These are phyloP conservation scores for Volvox africanus DNA, from an alignment of 139 green algal species.

Conservation along the genomic window DNA sequence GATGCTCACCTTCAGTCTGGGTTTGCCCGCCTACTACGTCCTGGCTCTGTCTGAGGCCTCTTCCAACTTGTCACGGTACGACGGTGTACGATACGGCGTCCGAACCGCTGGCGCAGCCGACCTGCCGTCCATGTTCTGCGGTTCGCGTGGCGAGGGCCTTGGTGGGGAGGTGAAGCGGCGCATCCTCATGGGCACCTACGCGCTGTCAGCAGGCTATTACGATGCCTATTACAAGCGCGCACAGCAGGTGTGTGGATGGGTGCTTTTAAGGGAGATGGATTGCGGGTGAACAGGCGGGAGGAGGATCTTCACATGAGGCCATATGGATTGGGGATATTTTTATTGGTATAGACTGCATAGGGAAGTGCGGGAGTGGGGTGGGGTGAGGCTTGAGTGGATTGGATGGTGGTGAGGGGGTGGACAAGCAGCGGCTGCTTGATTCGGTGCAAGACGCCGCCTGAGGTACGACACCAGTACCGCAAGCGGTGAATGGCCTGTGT, in stretches of 20 bases:
- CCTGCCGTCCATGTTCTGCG: constrained; percentile 75
- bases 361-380: no score
- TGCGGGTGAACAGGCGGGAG: no score
- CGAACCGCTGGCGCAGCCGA: constrained; percentile 52
- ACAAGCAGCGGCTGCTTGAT: no score
- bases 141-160: constrained; percentile 77
- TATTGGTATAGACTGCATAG: no score
- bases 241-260: constrained; percentile 75
- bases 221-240: constrained; percentile 98
- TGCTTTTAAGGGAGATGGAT: neutral
- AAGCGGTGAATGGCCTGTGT: no score
- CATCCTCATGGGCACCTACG: constrained; percentile 99
- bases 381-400: no score
- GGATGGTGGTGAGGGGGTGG: no score
- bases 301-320: no score
- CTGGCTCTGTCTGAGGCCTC: constrained; percentile 93
- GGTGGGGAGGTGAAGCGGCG: constrained; percentile 92
- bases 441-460: no score
- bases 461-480: no score
- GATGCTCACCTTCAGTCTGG: constrained; percentile 81
- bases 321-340: no score
- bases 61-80: constrained; percentile 96
- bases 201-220: constrained; percentile 94
- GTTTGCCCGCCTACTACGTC: constrained; percentile 97
- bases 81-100: constrained; percentile 92